These are phyloP conservation scores for Eucalyptus guilfoylei DNA, from an alignment of 345 rosid species.

Conservation along the genomic window DNA sequence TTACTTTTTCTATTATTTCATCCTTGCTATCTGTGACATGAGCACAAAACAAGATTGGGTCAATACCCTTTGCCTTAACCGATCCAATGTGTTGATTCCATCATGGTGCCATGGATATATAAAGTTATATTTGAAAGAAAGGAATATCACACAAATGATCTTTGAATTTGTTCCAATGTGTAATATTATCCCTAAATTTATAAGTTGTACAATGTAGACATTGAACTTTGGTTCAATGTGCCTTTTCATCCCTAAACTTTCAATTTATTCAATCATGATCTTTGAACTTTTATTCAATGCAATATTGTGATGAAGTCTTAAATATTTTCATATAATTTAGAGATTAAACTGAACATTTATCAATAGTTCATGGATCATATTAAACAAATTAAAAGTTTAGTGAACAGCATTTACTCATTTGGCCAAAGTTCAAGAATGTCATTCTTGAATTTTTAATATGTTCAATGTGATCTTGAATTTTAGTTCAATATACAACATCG, in stretches of 20 bases:
- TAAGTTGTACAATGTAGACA: not conserved
- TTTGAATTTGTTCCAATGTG: not conserved
- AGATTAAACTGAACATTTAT: not conserved
- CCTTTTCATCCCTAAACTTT: not conserved
- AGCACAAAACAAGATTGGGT: not conserved
- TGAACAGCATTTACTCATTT: not conserved
- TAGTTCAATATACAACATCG: fast-evolving
- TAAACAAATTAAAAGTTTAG: not conserved
- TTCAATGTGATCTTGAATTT: not conserved
- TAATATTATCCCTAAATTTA: fast-evolving
- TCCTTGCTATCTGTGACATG: not conserved
- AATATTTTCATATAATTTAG: not conserved
- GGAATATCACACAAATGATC: not conserved
- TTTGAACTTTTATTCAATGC: not conserved
- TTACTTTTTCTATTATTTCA: not conserved
- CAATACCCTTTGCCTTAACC: not conserved
- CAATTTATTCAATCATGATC: not conserved
- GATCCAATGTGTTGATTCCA: not conserved
- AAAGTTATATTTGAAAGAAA: not conserved
- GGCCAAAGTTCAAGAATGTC: not conserved
- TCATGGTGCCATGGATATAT: not conserved
- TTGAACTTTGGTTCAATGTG: not conserved
- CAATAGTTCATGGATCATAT: not conserved
- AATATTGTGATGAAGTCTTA: not conserved
- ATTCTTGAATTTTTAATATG: not conserved